A percentile compares a stretch with the other conserved stretches of the same genome.
Evolutionary conservation across 169 alveolate species (phyloP).

Genomic region (Theileria annulata): DNA sequence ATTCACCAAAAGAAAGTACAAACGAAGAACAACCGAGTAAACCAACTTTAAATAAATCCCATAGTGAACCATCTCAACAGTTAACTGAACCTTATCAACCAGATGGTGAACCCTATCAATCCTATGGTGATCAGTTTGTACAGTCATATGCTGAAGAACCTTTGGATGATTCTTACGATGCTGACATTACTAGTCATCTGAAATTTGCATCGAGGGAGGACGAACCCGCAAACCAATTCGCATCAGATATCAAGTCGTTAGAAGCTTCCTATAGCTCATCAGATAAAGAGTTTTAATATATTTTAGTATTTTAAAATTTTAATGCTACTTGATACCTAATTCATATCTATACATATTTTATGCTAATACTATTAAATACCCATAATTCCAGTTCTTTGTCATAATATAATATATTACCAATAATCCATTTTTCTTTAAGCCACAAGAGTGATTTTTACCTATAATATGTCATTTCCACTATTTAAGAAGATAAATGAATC

Average conservation of each 20-base stretch:
- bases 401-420: too few relatives aligned
- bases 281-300: slow-evolving; percentile 1
- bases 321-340: too few relatives aligned
- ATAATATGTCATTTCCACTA: not conserved
- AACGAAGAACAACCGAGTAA: not conserved
- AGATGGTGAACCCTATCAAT: not conserved
- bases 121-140: not conserved
- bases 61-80: not conserved
- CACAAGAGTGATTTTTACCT: too few relatives aligned
- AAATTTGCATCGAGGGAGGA: slow-evolving; percentile 17
- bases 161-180: slow-evolving; percentile 11
- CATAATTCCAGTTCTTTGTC: too few relatives aligned
- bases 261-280: slow-evolving; percentile 5
- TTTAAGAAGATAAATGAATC: not conserved
- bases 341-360: not conserved
- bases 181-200: slow-evolving; percentile 12
- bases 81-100: not conserved
- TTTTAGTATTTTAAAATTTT: not conserved
- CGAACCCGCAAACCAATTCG: not conserved
- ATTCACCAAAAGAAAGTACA: not conserved
- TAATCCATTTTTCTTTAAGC: too few relatives aligned
- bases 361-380: too few relatives aligned
- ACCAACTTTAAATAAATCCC: too few relatives aligned
- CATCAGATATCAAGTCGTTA: not conserved
- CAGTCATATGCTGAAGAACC: not conserved